Evolutionary conservation across 2,329 filamentous ascomycete genomes (phyloP).

Genomic region (Colletotrichum higginsianum): DNA sequence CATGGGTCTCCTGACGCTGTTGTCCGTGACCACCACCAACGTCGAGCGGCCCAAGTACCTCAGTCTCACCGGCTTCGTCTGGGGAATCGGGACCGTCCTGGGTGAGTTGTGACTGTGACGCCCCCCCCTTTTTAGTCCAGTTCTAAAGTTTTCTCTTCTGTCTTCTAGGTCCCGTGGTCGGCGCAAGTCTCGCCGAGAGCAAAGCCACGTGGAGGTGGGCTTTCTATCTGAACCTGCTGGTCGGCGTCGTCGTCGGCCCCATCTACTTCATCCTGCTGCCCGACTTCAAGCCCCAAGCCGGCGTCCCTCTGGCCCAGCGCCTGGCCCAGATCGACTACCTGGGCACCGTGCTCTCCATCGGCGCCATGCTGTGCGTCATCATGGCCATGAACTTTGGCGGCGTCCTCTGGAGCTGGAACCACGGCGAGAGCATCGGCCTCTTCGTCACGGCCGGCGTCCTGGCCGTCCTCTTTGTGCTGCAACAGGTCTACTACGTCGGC

Average conservation of each 20-base stretch:
- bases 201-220: conserved; percentile 58
- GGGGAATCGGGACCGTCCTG: conserved; percentile 58
- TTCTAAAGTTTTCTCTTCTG: too few relatives aligned
- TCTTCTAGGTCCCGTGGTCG: conserved; percentile 58
- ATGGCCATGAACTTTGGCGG: conserved; percentile 67
- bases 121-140: too few relatives aligned
- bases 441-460: conserved; percentile 60
- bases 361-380: conserved; percentile 56
- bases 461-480: conserved; percentile 58
- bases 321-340: conserved; percentile 59
- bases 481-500: conserved; percentile 56
- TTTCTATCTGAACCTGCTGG: conserved; percentile 68
- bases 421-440: conserved; percentile 59
- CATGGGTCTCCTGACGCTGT: conserved; percentile 46
- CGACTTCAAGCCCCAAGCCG: conserved; percentile 42
- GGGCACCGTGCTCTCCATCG: conserved; percentile 59
- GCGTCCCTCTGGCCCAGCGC: conserved; percentile 46
- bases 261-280: conserved; percentile 49
- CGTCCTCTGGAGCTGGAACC: conserved; percentile 60
- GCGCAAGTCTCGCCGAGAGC: conserved; percentile 58
- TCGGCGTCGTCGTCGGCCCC: conserved; percentile 53
- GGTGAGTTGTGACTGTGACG: neutral
- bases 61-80: conserved; percentile 48
- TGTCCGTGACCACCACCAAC: conserved; percentile 45
- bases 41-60: conserved; percentile 45